Base-by-base conservation (phyloP, 805 yeast genomes). In the Wickerhamomyces canadensis region DNA sequence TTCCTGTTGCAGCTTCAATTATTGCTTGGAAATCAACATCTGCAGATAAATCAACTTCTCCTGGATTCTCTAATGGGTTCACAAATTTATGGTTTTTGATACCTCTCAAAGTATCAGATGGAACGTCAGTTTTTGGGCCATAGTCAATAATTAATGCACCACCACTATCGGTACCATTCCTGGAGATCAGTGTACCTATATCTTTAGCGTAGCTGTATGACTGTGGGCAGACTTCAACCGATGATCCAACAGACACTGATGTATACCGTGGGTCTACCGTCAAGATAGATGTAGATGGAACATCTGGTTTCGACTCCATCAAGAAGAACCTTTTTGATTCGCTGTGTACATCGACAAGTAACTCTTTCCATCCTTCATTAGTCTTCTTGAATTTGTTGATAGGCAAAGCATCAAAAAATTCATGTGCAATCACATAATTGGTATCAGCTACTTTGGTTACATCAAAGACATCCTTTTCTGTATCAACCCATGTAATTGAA, bases 381-480 rank as follows among this genome's bases (percentile, higher is more conserved):
- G 81, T 77, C 43, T 70, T 72, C 36, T 71, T 68, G 52, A 82
- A 85, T 44, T 79, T 73, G 45, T 80, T 78, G 18, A 86, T 78
- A 0, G 95, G 95, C 38, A 86, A 62, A 0, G 95, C 95, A 59
- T 86, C 95, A 53, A 81, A 86, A 51, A 86, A 86, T 57, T 86
- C 95, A 54, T 86, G 95, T 0, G 94, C 93, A 37, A 86, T 55
- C 5, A 84, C 66, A 53, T 75, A 85, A 41, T 83, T 81, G 30
- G 84, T 67, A 3, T 48, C 55, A 2, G 18, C 14, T 1, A 33
- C 26, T 8, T 37, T 11, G 6, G 42, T 37, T 4, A 32, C 17
- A 4, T 44, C 44, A 14, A 32, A 38, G 4, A 73, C 57, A 40
- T 75, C 80, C 33, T 67, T 64, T 42, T 74, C 79, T 7, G 78